phyloP scores from a whole-genome alignment of 2,329 filamentous ascomycete genomes.

The Albophoma yamanashiensis region DNA sequence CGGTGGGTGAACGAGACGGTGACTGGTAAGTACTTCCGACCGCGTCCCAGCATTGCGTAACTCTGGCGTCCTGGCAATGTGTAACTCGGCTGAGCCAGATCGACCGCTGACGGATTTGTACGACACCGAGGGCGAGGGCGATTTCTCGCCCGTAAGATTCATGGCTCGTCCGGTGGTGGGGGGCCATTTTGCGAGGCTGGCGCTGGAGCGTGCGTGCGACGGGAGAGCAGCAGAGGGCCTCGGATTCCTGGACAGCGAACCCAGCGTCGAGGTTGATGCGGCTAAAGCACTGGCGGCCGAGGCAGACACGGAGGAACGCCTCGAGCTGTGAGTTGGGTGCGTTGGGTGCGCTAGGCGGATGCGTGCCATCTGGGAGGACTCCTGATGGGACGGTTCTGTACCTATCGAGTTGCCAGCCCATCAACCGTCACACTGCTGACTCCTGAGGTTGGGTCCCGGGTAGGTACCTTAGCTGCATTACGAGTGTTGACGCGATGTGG shows the following conservation, averaged over 20 bases:
- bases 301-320: background rate
- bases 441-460: background rate
- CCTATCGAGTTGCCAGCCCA: background rate
- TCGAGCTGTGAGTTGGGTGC: background rate
- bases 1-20: slow-evolving; percentile 76
- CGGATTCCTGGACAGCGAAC: slow-evolving; percentile 28
- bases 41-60: background rate
- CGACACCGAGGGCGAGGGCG: slow-evolving; percentile 66
- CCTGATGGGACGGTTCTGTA: no score
- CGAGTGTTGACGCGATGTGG: background rate
- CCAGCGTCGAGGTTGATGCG: background rate
- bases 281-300: background rate
- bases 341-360: background rate
- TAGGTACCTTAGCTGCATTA: background rate
- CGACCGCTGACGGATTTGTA: slow-evolving; percentile 74
- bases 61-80: background rate
- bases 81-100: slow-evolving; percentile 29
- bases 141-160: slow-evolving; percentile 65
- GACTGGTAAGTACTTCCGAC: slow-evolving; percentile 35
- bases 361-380: no score
- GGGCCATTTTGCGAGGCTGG: slow-evolving; percentile 76
- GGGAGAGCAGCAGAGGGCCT: slow-evolving; percentile 53
- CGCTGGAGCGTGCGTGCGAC: slow-evolving; percentile 69
- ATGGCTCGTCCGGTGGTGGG: slow-evolving; percentile 77
- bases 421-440: background rate